Conservation (phyloP, 768 basidiomycete species). For the Neoboletus brunneissimus region DNA sequence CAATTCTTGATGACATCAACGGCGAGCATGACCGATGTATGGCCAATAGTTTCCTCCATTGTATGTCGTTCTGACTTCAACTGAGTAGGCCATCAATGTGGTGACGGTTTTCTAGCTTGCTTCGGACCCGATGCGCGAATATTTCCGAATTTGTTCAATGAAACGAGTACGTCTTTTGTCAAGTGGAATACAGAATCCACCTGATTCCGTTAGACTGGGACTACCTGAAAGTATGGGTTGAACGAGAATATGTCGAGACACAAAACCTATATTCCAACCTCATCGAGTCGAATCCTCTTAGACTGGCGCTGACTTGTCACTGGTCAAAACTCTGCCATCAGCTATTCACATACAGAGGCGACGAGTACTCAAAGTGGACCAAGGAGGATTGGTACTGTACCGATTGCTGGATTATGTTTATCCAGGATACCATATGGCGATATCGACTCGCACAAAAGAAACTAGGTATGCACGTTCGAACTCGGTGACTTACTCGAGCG, state of each 20-base stretch:
- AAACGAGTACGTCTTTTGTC: neutral
- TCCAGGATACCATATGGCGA: conserved; percentile 1
- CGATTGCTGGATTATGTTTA: neutral
- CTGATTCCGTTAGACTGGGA: conserved; percentile 1
- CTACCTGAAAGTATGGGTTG: neutral
- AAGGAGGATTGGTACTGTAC: neutral
- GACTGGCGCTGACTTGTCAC: neutral
- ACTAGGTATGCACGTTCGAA: neutral
- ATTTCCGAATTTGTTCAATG: neutral
- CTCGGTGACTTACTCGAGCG: neutral
- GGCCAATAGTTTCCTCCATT: neutral
- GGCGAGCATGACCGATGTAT: neutral
- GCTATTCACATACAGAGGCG: neutral
- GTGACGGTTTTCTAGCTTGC: too few species aligned
- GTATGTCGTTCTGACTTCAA: neutral
- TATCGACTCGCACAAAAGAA: neutral
- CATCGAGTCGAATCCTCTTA: neutral
- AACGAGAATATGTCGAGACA: neutral
- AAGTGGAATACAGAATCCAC: neutral
- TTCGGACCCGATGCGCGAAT: neutral
- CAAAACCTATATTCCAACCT: neutral
- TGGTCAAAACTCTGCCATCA: conserved; percentile 2
- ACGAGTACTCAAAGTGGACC: neutral
- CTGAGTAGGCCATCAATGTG: neutral
- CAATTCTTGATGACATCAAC: neutral